Conservation (phyloP, 352 stramenopile genomes). For the Globisporangium iwayamae region DNA sequence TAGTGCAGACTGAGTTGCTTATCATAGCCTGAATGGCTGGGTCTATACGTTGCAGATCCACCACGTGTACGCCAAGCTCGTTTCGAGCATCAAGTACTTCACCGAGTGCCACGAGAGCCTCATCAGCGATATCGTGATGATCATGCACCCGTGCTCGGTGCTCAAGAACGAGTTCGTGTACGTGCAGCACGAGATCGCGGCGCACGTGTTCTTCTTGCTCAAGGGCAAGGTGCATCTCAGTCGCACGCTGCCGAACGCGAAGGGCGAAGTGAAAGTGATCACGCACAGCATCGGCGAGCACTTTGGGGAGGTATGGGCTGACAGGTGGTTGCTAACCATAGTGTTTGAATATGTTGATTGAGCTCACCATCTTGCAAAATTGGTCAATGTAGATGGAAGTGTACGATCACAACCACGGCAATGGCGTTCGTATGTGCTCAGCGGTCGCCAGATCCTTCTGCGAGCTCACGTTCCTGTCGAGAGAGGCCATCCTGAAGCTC, state of each 20-base stretch:
- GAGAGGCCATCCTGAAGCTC: constrained; percentile 69
- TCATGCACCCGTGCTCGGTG: constrained; percentile 71
- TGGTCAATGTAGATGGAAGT: constrained; percentile 53
- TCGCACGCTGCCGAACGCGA: constrained; percentile 39
- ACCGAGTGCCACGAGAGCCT: constrained; percentile 71
- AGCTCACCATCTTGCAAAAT: not conserved
- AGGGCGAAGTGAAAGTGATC: constrained; percentile 44
- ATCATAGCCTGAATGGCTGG: not conserved
- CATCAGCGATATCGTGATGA: constrained; percentile 82
- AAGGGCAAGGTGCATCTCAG: constrained; percentile 72
- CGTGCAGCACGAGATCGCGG: constrained; percentile 78
- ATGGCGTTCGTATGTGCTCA: constrained; percentile 81
- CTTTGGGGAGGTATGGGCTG: constrained; percentile 64
- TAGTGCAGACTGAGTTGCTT: not conserved
- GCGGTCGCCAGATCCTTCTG: constrained; percentile 75
- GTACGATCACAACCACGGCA: constrained; percentile 73
- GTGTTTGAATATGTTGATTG: not conserved
- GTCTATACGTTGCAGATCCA: constrained; percentile 50
- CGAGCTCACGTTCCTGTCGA: constrained; percentile 77
- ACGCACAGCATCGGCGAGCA: constrained; percentile 55
- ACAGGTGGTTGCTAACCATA: not conserved
- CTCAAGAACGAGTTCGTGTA: constrained; percentile 79
- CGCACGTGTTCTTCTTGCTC: constrained; percentile 79
- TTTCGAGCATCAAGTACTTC: constrained; percentile 72
- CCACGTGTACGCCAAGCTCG: constrained; percentile 64